phyloP scores from a whole-genome alignment of 23 red algal species.

The Gracilariopsis chorda region DNA sequence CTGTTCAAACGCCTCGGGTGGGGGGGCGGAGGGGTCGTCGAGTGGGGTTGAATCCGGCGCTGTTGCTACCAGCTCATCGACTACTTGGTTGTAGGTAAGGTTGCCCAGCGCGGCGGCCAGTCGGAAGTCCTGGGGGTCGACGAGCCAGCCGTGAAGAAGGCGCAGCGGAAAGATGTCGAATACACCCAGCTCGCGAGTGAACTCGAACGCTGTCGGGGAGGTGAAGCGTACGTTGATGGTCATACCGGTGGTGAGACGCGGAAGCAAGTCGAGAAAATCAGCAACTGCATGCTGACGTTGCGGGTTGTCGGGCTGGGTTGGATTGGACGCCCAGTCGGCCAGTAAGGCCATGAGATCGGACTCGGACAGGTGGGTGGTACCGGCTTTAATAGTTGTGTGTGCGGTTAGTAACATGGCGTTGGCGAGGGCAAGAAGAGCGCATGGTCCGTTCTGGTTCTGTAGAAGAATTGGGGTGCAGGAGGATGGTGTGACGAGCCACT shows the following conservation, averaged over 20 bases:
- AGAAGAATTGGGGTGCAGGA: slow-evolving; percentile 47
- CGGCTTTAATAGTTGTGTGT: slow-evolving; percentile 29
- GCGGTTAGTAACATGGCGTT: slow-evolving; percentile 69
- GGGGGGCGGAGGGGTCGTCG: slow-evolving; percentile 8
- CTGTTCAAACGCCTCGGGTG: slow-evolving; percentile 38
- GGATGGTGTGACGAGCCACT: slow-evolving; percentile 23
- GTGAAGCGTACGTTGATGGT: slow-evolving; percentile 81
- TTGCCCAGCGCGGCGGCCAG: slow-evolving; percentile 17
- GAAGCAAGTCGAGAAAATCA: slow-evolving; percentile 72
- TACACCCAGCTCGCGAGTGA: slow-evolving; percentile 62
- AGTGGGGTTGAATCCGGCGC: background rate
- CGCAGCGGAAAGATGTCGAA: slow-evolving; percentile 87
- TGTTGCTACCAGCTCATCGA: slow-evolving; percentile 55
- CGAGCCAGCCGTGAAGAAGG: slow-evolving; percentile 84
- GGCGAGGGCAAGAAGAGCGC: slow-evolving; percentile 80
- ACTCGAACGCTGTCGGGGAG: slow-evolving; percentile 54
- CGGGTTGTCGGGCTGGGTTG: background rate
- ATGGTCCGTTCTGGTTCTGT: slow-evolving; percentile 89
- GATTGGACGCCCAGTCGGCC: slow-evolving; percentile 48
- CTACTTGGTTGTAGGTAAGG: slow-evolving; percentile 71
- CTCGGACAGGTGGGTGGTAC: slow-evolving; percentile 29
- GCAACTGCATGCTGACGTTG: slow-evolving; percentile 65
- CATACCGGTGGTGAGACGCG: slow-evolving; percentile 60
- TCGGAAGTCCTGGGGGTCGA: slow-evolving; percentile 64
- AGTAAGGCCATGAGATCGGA: slow-evolving; percentile 67